Evolutionary conservation across 73 alveolate species (phyloP), one percentile per base, ranked within the genome.

Genomic region (Tetrahymena borealis): DNA sequence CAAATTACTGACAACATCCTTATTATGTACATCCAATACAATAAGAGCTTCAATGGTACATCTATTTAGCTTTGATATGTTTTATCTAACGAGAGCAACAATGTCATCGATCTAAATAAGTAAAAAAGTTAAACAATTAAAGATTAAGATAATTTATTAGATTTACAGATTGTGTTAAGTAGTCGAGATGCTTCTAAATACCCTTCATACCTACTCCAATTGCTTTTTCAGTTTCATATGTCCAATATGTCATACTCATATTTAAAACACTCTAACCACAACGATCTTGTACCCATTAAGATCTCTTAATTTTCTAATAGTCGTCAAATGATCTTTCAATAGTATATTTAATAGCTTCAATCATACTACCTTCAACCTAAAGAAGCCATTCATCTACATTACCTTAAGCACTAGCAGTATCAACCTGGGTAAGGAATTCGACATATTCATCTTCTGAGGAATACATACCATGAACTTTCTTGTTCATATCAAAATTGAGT

Each of bases 311-410:
- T 91, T 91, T 78, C 32, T 94, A 90, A 94, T 97, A 98, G 94
- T 96, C 99, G 39, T 97, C 96, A 11, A 97, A 95, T 9, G 98
- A 94, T 90, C 94, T 94, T 78, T 94, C 98, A 94, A 97, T 94
- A 90, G 96, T 94, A 78, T 94, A 97, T 93, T 95, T 96, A 3
- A 97, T 98, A 7, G 98, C 90, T 94, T 97, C 95, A 35, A 97
- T 93, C 99, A 98, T 98, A 90, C 96, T 97, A 20, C 96, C 99
- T 94, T 97, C 99, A 85, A 98, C 99, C 95, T 98, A 97, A 40
- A 97, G 94, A 94, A 99, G 98, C 99, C 99, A 99, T 94, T 96
- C 97, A 96, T 99, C 99, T n/a, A 99, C 99, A 39, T 98, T 96
- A 85, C 99, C 99, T 92, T 97, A 97, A 43, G 98, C 96, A 33